phyloP scores from a whole-genome alignment of 2,329 filamentous ascomycete species.

The Colletotrichum graminicola region DNA sequence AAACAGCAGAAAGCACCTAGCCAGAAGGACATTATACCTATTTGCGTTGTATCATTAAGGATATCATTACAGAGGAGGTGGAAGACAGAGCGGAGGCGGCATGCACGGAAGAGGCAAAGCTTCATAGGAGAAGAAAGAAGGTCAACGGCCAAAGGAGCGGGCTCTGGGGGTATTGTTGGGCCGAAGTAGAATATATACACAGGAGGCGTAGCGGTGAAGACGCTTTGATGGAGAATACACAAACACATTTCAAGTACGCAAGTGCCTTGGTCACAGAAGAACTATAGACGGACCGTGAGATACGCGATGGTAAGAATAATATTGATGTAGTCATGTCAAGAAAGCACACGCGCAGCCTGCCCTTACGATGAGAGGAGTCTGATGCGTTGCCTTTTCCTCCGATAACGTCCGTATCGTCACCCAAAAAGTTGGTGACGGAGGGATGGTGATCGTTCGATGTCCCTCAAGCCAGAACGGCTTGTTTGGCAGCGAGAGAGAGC shows the following conservation, averaged over 20 bases:
- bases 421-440: too few relatives aligned
- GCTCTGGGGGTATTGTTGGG: not conserved
- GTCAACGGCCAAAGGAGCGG: not conserved
- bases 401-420: not conserved
- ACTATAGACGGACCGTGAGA: not conserved
- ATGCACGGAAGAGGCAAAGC: not conserved
- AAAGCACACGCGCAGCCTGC: not conserved
- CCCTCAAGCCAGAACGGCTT: too few relatives aligned
- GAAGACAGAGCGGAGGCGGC: not conserved
- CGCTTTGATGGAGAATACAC: not conserved
- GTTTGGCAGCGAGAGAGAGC: too few relatives aligned
- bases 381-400: not conserved
- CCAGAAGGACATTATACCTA: slow-evolving; percentile 14
- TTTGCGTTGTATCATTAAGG: slow-evolving; percentile 12
- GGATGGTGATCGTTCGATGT: too few relatives aligned
- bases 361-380: too few relatives aligned
- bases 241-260: too few relatives aligned
- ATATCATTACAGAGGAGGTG: not conserved
- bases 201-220: not conserved
- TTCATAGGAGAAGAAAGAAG: not conserved
- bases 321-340: not conserved
- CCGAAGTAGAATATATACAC: not conserved
- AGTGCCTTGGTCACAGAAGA: too few relatives aligned
- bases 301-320: too few relatives aligned
- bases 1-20: not conserved